phyloP scores from a whole-genome alignment of 1,284 basidiomycete species.

The Moesziomyces antarcticus region DNA sequence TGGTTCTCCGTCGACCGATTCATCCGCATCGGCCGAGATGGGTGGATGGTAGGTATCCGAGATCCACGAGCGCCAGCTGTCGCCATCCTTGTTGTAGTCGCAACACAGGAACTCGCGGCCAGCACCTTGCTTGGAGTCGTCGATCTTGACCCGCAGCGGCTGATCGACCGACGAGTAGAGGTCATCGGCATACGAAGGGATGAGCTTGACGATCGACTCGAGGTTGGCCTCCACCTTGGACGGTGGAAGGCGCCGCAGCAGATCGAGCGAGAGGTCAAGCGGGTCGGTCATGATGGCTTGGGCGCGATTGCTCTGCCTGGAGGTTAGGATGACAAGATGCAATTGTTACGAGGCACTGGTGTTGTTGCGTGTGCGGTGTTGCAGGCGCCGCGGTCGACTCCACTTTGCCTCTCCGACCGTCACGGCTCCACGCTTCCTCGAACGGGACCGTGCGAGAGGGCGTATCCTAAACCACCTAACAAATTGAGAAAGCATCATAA shows the following conservation, averaged over 20 bases:
- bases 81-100: conserved; percentile 97
- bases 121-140: conserved; percentile 73
- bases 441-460: not conserved
- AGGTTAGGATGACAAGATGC: too few species aligned
- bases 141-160: conserved; percentile 84
- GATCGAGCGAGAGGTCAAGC: conserved; percentile 75
- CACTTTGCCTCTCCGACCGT: not conserved
- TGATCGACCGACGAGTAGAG: conserved; percentile 94
- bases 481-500: too few species aligned
- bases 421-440: not conserved
- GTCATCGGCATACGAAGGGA: conserved; percentile 94
- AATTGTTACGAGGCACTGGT: too few species aligned
- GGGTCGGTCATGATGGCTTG: conserved; percentile 48
- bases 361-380: too few species aligned
- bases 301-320: not conserved
- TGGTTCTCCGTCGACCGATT: conserved; percentile 32
- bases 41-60: conserved; percentile 91
- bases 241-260: conserved; percentile 93
- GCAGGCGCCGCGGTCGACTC: not conserved
- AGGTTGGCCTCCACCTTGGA: conserved; percentile 91
- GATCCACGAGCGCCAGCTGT: conserved; percentile 95
- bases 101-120: conserved; percentile 92
- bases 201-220: conserved; percentile 75
- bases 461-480: too few species aligned
- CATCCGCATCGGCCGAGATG: conserved; percentile 68